Evolutionary conservation across 306 rosid genomes (phyloP).

Genomic region (Trifolium fragiferum): DNA sequence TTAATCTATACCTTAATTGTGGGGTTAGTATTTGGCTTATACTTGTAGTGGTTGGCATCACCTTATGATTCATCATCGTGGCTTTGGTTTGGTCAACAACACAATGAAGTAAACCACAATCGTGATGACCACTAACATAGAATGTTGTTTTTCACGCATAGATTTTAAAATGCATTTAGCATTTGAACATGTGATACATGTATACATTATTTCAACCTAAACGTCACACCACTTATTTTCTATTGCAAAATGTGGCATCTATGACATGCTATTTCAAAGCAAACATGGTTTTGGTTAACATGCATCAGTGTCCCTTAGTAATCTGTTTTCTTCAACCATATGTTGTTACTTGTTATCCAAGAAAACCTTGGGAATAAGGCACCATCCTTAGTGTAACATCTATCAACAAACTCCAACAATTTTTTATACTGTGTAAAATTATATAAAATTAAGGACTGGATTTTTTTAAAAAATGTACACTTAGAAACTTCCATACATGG

Average conservation of each 20-base stretch:
- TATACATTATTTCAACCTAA: background rate
- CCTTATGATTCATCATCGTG: slow-evolving; percentile 9
- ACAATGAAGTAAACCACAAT: slow-evolving; percentile 17
- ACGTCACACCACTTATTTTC: background rate
- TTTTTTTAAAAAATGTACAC: too few relatives aligned
- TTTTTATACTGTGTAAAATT: too few relatives aligned
- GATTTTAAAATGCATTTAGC: background rate
- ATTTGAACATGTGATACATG: background rate
- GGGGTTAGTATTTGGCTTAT: slow-evolving; percentile 27
- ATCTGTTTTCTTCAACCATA: background rate
- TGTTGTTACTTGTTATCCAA: too few relatives aligned
- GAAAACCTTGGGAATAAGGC: background rate
- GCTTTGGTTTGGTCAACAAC: slow-evolving; percentile 46
- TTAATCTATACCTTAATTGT: slow-evolving; percentile 1
- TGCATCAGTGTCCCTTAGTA: background rate
- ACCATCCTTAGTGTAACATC: background rate
- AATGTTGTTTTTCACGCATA: slow-evolving; percentile 15
- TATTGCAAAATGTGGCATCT: background rate
- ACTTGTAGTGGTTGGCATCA: slow-evolving; percentile 39
- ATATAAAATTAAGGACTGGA: background rate
- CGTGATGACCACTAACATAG: slow-evolving; percentile 47
- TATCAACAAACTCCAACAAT: too few relatives aligned
- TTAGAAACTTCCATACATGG: too few relatives aligned
- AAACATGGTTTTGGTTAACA: background rate
- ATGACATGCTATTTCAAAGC: background rate